phyloP scores from a whole-genome alignment of 768 basidiomycete species.

The Trametes cinnabarina region DNA sequence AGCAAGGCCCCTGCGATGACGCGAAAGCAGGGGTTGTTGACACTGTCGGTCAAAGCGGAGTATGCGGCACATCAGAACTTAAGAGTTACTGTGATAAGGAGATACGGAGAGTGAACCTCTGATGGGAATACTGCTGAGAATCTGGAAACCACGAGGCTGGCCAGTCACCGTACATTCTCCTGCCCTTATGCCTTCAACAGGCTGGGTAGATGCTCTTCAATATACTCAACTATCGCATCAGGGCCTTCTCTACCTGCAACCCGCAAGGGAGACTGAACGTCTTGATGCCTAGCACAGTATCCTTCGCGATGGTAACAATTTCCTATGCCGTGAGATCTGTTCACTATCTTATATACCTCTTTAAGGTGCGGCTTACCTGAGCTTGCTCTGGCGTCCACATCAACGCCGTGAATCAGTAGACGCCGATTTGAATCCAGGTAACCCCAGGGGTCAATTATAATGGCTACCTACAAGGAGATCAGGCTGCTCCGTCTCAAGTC shows the following conservation, averaged over 20 bases:
- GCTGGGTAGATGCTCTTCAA: conserved; percentile 19
- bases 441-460: too few relatives aligned
- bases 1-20: neutral
- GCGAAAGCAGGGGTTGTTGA: neutral
- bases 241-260: conserved; percentile 19
- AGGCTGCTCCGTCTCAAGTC: conserved; percentile 14
- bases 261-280: conserved; percentile 20
- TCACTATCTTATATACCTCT: neutral
- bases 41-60: neutral
- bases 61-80: too few relatives aligned
- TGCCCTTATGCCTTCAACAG: conserved; percentile 5
- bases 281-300: conserved; percentile 17
- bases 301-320: conserved; percentile 20
- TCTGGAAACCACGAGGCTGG: too few relatives aligned
- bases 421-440: neutral
- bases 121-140: too few relatives aligned
- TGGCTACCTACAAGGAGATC: conserved; percentile 16
- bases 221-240: conserved; percentile 21
- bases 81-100: too few relatives aligned
- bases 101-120: too few relatives aligned
- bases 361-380: conserved; percentile 2
- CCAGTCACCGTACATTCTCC: too few relatives aligned
- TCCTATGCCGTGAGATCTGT: conserved; percentile 1
- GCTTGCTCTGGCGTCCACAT: conserved; percentile 25
- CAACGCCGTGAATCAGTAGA: conserved; percentile 17